These are phyloP conservation scores for Epicoccum sorghinum DNA, from an alignment of 2,329 filamentous ascomycete genomes.

Conservation along the genomic window DNA sequence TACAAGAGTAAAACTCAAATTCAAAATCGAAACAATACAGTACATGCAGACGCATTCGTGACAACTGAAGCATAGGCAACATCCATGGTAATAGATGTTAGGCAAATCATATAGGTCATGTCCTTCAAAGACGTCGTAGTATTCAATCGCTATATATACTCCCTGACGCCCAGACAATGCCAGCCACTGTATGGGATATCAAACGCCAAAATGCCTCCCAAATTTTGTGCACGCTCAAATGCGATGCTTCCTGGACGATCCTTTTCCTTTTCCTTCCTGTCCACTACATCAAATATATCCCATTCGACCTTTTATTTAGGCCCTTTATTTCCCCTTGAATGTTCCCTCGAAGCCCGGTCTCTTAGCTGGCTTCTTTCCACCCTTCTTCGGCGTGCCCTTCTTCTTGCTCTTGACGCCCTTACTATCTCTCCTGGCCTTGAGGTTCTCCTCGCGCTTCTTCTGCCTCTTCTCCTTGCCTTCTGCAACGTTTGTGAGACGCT, in stretches of 20 bases:
- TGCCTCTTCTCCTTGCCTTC: conserved; percentile 57
- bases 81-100: background rate
- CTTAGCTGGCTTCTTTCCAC: conserved; percentile 59
- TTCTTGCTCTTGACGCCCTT: conserved; percentile 72
- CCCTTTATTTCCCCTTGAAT: conserved; percentile 58
- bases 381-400: conserved; percentile 54
- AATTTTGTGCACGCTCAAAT: conserved; percentile 21
- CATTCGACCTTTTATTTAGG: background rate
- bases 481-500: conserved; percentile 52
- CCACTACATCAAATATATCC: background rate
- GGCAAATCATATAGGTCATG: background rate
- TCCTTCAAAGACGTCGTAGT: conserved; percentile 24
- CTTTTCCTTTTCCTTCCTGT: background rate
- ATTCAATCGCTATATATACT: conserved; percentile 32
- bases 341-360: conserved; percentile 69
- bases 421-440: conserved; percentile 77
- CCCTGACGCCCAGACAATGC: conserved; percentile 34
- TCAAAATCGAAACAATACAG: conserved; percentile 6
- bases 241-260: conserved; percentile 2
- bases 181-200: conserved; percentile 35
- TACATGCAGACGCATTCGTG: background rate
- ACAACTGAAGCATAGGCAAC: background rate
- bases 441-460: conserved; percentile 57
- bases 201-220: conserved; percentile 36
- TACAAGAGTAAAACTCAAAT: conserved; percentile 19